Conservation (phyloP, 768 basidiomycete species). For the Podaxis rugospora region DNA sequence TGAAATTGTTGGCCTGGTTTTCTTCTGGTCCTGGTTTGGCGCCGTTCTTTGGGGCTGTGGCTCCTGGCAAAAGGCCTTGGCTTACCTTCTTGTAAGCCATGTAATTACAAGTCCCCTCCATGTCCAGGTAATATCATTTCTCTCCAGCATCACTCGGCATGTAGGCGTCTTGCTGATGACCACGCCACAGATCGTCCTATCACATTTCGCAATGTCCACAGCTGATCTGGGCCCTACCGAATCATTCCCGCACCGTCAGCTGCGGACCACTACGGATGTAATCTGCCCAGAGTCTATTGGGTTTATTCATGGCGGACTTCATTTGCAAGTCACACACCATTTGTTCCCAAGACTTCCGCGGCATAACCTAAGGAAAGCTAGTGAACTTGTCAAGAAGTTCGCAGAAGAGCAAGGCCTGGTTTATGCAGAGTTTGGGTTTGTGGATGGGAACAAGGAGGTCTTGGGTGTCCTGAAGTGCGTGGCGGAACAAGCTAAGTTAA, state of each 20-base stretch:
- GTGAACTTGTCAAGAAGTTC: slow-evolving; percentile 80
- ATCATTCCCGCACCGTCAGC: slow-evolving; percentile 89
- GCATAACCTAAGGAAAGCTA: slow-evolving; percentile 86
- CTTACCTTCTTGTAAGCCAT: slow-evolving; percentile 83
- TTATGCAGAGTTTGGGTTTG: slow-evolving; percentile 90
- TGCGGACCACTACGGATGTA: slow-evolving; percentile 97
- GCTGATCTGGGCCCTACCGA: slow-evolving; percentile 86
- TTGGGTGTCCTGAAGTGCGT: slow-evolving; percentile 77
- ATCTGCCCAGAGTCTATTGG: slow-evolving; percentile 78
- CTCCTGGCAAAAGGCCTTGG: slow-evolving; percentile 61
- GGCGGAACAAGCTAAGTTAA: slow-evolving; percentile 80
- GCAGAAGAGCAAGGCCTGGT: slow-evolving; percentile 79
- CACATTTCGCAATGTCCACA: slow-evolving; percentile 95
- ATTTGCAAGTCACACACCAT: slow-evolving; percentile 96
- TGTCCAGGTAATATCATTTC: slow-evolving; percentile 66
- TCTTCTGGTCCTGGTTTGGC: slow-evolving; percentile 90
- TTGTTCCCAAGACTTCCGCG: slow-evolving; percentile 93
- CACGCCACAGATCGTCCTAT: slow-evolving; percentile 76
- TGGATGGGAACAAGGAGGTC: slow-evolving; percentile 83
- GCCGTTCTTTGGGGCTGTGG: slow-evolving; percentile 66
- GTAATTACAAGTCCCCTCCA: slow-evolving; percentile 87
- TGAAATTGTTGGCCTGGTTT: slow-evolving; percentile 70
- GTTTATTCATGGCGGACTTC: slow-evolving; percentile 95
- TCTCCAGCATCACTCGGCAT: not conserved
- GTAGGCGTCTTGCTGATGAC: not conserved